Percentiles rank a stretch among this genome's conserved stretches.
These are phyloP conservation scores for Cruciata laevipes DNA, from an alignment of 257 asterid species.

Conservation along the genomic window DNA sequence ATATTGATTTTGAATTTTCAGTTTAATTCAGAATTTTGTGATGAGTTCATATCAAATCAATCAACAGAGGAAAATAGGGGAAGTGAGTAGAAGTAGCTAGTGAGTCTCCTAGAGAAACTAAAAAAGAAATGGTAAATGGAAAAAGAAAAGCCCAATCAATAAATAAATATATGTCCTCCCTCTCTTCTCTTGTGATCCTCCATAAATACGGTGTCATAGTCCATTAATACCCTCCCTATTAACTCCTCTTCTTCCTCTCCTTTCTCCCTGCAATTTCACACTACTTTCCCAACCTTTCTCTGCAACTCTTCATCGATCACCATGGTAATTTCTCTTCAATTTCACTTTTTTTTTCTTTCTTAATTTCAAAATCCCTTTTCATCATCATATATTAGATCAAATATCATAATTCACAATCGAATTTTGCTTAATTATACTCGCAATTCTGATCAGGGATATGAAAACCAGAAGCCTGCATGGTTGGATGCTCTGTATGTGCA, in stretches of 20 bases:
- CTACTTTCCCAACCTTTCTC: not conserved
- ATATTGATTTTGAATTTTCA: no score
- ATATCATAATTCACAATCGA: not conserved
- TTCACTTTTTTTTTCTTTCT: no score
- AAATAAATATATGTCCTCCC: constrained; percentile 13
- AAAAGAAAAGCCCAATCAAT: constrained; percentile 12
- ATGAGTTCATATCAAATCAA: no score
- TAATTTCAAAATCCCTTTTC: no score
- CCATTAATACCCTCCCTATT: constrained; percentile 37
- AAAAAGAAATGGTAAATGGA: not conserved
- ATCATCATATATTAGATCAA: no score
- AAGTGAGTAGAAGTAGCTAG: not conserved
- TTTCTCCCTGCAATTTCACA: not conserved
- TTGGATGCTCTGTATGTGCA: constrained; percentile 61
- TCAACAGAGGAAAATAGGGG: not conserved
- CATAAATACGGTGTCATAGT: constrained; percentile 40
- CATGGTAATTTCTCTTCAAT: not conserved
- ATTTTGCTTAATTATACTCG: constrained; percentile 11
- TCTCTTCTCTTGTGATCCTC: constrained; percentile 41
- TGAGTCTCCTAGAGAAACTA: constrained; percentile 17
- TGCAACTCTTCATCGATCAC: not conserved
- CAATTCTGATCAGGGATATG: constrained; percentile 31
- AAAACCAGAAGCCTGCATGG: constrained; percentile 69
- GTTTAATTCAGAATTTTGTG: no score
- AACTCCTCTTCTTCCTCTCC: constrained; percentile 18